phyloP scores from a whole-genome alignment of 2,329 filamentous ascomycete species.

The Herpomyces periplanetae region DNA sequence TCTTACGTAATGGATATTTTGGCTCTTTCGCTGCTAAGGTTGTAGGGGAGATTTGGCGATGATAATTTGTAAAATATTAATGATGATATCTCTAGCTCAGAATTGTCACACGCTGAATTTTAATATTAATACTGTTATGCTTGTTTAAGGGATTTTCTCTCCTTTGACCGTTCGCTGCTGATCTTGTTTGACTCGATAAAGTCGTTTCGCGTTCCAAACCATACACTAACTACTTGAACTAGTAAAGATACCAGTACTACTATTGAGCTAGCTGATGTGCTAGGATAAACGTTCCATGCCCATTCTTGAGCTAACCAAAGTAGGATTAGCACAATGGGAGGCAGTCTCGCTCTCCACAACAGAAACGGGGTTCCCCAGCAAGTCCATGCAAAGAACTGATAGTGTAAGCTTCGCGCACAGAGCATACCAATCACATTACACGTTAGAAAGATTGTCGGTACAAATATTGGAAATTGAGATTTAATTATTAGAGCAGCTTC shows the following conservation, averaged over 20 bases:
- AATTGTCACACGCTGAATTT: too few relatives aligned
- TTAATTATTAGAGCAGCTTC: too few relatives aligned
- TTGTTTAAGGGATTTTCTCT: too few relatives aligned
- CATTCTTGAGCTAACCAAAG: constrained; percentile 49
- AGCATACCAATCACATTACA: constrained; percentile 42
- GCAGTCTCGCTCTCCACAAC: constrained; percentile 33
- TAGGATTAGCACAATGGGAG: constrained; percentile 21
- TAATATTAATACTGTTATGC: too few relatives aligned
- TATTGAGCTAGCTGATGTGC: constrained; percentile 20
- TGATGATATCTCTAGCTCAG: too few relatives aligned
- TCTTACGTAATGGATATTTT: too few relatives aligned
- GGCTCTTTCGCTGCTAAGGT: too few relatives aligned
- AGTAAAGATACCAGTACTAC: constrained; percentile 30
- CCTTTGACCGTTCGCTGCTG: too few relatives aligned
- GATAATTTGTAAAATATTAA: too few relatives aligned
- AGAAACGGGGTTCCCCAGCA: constrained; percentile 62
- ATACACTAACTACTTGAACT: constrained; percentile 20
- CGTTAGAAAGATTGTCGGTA: constrained; percentile 33
- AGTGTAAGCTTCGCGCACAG: constrained; percentile 58
- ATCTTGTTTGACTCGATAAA: too few relatives aligned
- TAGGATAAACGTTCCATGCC: constrained; percentile 85
- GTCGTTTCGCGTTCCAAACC: constrained; percentile 14
- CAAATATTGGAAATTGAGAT: constrained; percentile 27
- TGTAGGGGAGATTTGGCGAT: too few relatives aligned
- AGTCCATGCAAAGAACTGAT: constrained; percentile 76